phyloP scores from a whole-genome alignment of 2,329 filamentous ascomycete species.

The Pseudogymnoascus sp. region DNA sequence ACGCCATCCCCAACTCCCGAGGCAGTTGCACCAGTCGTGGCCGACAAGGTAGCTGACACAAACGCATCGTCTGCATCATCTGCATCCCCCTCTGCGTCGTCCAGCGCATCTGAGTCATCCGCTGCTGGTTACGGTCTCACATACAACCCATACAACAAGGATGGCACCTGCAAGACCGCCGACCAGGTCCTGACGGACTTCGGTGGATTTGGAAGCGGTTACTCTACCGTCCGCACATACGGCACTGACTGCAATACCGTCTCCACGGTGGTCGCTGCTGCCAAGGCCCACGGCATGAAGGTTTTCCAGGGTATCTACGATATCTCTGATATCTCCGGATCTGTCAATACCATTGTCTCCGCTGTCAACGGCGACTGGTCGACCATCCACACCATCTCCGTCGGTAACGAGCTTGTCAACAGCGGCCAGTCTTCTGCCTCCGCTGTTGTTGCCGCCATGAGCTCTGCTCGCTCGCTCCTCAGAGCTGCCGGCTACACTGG shows the following conservation, averaged over 20 bases:
- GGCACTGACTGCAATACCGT: constrained; percentile 74
- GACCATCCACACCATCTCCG: constrained; percentile 59
- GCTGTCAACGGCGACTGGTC: constrained; percentile 59
- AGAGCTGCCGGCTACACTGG: constrained; percentile 58
- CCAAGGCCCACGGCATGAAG: constrained; percentile 55
- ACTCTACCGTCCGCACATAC: constrained; percentile 65
- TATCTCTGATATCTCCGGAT: constrained; percentile 44
- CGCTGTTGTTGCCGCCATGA: constrained; percentile 51
- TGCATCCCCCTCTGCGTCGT: neutral
- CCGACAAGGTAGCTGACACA: neutral
- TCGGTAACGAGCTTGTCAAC: constrained; percentile 78
- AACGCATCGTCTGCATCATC: neutral
- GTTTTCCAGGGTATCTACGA: constrained; percentile 71
- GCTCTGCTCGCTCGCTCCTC: constrained; percentile 49
- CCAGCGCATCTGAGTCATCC: neutral
- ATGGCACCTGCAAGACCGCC: constrained; percentile 58
- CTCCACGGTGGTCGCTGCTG: constrained; percentile 51
- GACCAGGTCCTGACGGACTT: constrained; percentile 59
- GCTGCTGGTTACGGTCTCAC: constrained; percentile 39
- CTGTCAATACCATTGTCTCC: constrained; percentile 53
- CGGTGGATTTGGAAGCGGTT: constrained; percentile 41
- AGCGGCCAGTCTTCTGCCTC: constrained; percentile 44
- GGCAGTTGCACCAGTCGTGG: neutral
- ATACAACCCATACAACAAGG: constrained; percentile 49
- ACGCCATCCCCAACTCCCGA: neutral